Evolutionary conservation across 306 rosid species (phyloP).

Genomic region (Cucurbita moschata): DNA sequence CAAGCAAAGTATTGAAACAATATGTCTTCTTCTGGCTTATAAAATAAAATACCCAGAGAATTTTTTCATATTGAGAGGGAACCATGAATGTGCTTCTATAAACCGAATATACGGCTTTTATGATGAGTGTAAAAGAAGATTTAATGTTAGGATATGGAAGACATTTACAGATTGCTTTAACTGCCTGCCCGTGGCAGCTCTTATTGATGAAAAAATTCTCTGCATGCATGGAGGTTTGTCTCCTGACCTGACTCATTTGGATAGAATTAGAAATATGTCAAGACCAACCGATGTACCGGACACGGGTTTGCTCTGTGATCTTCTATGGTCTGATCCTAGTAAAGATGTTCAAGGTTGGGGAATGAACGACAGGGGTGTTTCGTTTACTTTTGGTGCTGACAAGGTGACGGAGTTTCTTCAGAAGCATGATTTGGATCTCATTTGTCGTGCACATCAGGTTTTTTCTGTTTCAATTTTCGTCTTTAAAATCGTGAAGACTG

Average conservation of each 20-base stretch:
- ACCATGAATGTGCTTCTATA: slow-evolving; percentile 94
- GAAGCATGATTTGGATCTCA: slow-evolving; percentile 88
- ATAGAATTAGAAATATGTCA: slow-evolving; percentile 53
- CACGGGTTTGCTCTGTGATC: slow-evolving; percentile 88
- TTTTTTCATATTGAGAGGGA: slow-evolving; percentile 85
- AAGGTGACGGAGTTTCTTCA: slow-evolving; percentile 62
- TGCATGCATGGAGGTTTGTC: slow-evolving; percentile 99
- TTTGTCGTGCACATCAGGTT: slow-evolving; percentile 99
- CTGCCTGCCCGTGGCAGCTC: slow-evolving; percentile 89
- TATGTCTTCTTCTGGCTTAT: slow-evolving; percentile 87
- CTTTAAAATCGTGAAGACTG: slow-evolving; percentile 3
- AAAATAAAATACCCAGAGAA: slow-evolving; percentile 79
- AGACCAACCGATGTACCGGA: slow-evolving; percentile 96
- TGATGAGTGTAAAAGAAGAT: slow-evolving; percentile 96
- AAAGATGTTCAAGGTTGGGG: slow-evolving; percentile 86
- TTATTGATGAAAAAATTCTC: slow-evolving; percentile 83
- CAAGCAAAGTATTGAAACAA: slow-evolving; percentile 86
- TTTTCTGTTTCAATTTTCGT: not conserved
- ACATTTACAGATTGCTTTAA: slow-evolving; percentile 78
- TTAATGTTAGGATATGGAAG: slow-evolving; percentile 80
- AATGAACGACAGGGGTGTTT: slow-evolving; percentile 88
- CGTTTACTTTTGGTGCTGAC: slow-evolving; percentile 86
- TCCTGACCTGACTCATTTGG: slow-evolving; percentile 65
- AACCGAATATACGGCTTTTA: slow-evolving; percentile 92
- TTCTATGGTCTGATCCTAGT: slow-evolving; percentile 93